A percentile compares a stretch with the other conserved stretches of the same genome.
These are phyloP conservation scores for Herpetospermum pedunculosum DNA, from an alignment of 306 rosid species.

Conservation along the genomic window DNA sequence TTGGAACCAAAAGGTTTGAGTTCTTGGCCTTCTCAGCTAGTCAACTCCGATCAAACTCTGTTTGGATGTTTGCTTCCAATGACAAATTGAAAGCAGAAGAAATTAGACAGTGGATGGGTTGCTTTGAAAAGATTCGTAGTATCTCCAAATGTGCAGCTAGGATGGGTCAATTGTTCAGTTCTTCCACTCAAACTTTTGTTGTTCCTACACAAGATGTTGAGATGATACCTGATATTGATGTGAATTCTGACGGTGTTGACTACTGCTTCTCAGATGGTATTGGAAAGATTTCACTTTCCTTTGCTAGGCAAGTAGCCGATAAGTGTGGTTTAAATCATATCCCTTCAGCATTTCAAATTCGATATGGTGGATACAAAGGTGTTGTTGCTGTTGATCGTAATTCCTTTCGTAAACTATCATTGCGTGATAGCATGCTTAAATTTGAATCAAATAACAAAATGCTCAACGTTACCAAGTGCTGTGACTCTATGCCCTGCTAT, in stretches of 20 bases:
- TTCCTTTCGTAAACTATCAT: constrained; percentile 65
- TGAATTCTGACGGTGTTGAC: constrained; percentile 36
- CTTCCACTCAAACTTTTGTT: constrained; percentile 61
- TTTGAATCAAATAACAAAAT: constrained; percentile 69
- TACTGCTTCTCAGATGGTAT: constrained; percentile 97
- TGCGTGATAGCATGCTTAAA: constrained; percentile 80
- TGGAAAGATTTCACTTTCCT: constrained; percentile 70
- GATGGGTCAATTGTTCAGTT: constrained; percentile 96
- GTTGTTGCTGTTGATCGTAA: constrained; percentile 71
- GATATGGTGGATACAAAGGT: constrained; percentile 94
- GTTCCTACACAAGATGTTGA: constrained; percentile 63
- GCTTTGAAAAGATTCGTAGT: constrained; percentile 67
- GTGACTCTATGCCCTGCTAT: constrained; percentile 79
- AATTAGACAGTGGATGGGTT: constrained; percentile 95
- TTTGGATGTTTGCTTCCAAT: constrained; percentile 97
- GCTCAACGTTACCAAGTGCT: constrained; percentile 80
- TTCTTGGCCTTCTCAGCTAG: constrained; percentile 96
- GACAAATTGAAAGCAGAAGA: constrained; percentile 63
- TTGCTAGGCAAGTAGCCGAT: constrained; percentile 71
- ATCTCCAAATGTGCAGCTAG: constrained; percentile 94
- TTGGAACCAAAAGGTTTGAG: constrained; percentile 70
- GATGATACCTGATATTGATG: constrained; percentile 74
- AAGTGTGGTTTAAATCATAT: constrained; percentile 48
- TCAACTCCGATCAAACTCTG: constrained; percentile 79
- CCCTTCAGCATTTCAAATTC: constrained; percentile 93